Base-by-base conservation (phyloP, 1,284 basidiomycete species). In the Pterula multifida region DNA sequence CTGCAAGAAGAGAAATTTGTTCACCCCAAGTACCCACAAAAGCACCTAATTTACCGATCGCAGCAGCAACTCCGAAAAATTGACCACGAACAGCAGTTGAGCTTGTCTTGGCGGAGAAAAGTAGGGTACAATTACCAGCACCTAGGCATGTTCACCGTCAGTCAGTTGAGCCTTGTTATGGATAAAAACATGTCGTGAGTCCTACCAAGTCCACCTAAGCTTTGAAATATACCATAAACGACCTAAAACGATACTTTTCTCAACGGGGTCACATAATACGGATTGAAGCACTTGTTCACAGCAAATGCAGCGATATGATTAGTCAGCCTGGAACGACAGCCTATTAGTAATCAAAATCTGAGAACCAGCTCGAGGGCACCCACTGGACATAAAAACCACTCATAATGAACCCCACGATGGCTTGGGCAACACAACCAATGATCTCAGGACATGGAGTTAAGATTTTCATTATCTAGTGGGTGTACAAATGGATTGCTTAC, bases 201-300 rank as follows among this genome's bases (percentile, higher is more conserved):
- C 6, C 15, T n/a, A 72, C 80, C 81, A 47, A 90, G 65, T 66
- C 91, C 90, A 47, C 90, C 91, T 54, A 90, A 86, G 56, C 78
- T 81, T 51, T 95, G 63, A 76, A 96, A 98, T 49, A 96, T 79
- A 9, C 93, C 92, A 59, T 95, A 96, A 6, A 96, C 69, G 42
- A 92, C 76, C 67, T 79, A n/a, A 50, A 42, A 21, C 47, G 15
- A 17, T 3, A 26, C 24, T 32, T n/a, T 24, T 24, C n/a, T 26
- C 17, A 21, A 17, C 4, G 24, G n/a, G n/a, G 9, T 3, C 3
- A 22, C 32, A 4, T 1, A 17, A 28, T 13, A 17, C 36, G 12
- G 3, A 25, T n/a, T n/a, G n/a, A 6, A 19, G 24, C 36, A 61
- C 69, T 56, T n/a, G n/a, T n/a, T n/a, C 55, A 81, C 82, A 36